Evolutionary conservation across 2,329 filamentous ascomycete genomes (phyloP), one percentile per base, ranked within the genome.

Genomic region (Penicillium sp.): DNA sequence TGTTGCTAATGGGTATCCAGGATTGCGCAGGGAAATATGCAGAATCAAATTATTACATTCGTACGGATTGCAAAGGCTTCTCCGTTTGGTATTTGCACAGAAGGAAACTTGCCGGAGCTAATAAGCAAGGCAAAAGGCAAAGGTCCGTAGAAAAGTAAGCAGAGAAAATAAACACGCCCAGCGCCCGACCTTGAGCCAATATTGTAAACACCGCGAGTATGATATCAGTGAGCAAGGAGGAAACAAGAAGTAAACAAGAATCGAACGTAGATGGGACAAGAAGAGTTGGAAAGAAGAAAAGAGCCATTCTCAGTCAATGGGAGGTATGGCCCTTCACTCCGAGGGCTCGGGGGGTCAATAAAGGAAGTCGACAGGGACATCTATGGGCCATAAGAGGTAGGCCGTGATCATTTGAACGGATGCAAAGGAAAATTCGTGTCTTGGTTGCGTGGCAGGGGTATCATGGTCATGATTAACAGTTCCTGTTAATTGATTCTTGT

Each of bases 391-490:
- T 50, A 21, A n/a, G 27, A 29, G 27, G 46, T 15, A 46, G 40
- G 36, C 21, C 31, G 21, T 53, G 27, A 23, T 57, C 23, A 29
- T 47, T 45, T 36, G 21, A 46, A 39, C 13, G 21, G 36, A 53
- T 40, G 27, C 27, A 40, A 41, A 19, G 49, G 23, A 10, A 41
- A 31, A 19, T 31, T 57, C 41, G n/a, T 53, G 21, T 53, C 41
- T 57, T 53, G 49, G 34, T 53, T 47, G 49, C 36, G 49, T 43
- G 34, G 54, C 43, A 36, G 31, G 55, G 55, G 54, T 57, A 54
- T 58, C 56, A 58, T 55, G 46, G 52, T 54, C 44, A 57, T 57
- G 38, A 49, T 57, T 33, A 46, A 54, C 55, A 33, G 34, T 40
- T 40, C 27, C 7, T 40, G 48, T 47, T 41, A 53, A 47, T 47